A percentile compares a stretch with the other conserved stretches of the same genome.
These are phyloP conservation scores for Plasmodium vinckei DNA, from an alignment of 169 alveolate genomes.

Conservation along the genomic window DNA sequence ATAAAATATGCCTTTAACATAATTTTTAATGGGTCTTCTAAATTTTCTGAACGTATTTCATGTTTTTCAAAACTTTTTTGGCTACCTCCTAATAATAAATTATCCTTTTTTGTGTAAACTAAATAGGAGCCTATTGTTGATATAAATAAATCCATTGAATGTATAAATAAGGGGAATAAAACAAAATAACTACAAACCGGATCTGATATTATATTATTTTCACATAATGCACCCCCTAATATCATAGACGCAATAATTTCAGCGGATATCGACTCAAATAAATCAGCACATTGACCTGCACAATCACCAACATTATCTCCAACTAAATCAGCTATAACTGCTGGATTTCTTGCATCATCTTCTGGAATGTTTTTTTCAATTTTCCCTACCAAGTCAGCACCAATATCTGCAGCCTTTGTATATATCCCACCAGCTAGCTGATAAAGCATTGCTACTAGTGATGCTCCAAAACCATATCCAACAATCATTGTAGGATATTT, in stretches of 20 bases:
- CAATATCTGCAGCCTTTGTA: slow-evolving; percentile 94
- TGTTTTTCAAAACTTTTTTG: slow-evolving; percentile 36
- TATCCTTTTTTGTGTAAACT: slow-evolving; percentile 83
- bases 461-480: slow-evolving; percentile 94
- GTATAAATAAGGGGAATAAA: slow-evolving; percentile 90
- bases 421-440: slow-evolving; percentile 93
- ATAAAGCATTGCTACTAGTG: slow-evolving; percentile 92
- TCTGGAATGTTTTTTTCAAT: slow-evolving; percentile 92
- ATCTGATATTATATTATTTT: slow-evolving; percentile 79
- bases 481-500: slow-evolving; percentile 86
- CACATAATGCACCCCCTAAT: slow-evolving; percentile 90
- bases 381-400: slow-evolving; percentile 93
- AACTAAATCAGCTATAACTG: slow-evolving; percentile 92
- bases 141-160: slow-evolving; percentile 87
- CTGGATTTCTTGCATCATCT: slow-evolving; percentile 94
- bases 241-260: slow-evolving; percentile 92
- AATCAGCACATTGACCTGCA: slow-evolving; percentile 93
- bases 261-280: slow-evolving; percentile 91
- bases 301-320: slow-evolving; percentile 95
- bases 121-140: slow-evolving; percentile 85
- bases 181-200: slow-evolving; percentile 83
- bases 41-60: slow-evolving; percentile 15
- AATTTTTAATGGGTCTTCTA: slow-evolving; percentile 66
- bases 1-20: slow-evolving; percentile 81
- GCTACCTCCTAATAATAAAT: slow-evolving; percentile 50